A percentile compares a stretch with the other conserved stretches of the same genome.
phyloP scores from a whole-genome alignment of 306 rosid species.

The Cajanus cajan region DNA sequence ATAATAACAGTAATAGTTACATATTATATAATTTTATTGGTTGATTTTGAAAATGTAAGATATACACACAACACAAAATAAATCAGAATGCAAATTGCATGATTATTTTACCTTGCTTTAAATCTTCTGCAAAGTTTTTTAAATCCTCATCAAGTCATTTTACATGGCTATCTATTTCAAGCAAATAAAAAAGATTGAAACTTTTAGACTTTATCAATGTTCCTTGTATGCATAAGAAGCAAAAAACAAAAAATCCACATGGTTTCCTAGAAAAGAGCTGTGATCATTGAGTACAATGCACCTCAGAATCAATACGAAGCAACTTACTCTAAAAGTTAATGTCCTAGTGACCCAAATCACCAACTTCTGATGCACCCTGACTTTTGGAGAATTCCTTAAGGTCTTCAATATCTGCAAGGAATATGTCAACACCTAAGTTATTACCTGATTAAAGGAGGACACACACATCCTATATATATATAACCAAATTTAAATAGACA shows the following conservation, averaged over 20 bases:
- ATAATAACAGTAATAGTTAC: not conserved
- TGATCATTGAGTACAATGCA: not conserved
- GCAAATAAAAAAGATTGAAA: slow-evolving; percentile 38
- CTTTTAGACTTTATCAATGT: slow-evolving; percentile 25
- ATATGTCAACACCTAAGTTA: not conserved
- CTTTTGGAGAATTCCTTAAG: slow-evolving; percentile 64
- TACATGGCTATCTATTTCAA: slow-evolving; percentile 91
- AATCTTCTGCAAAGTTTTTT: slow-evolving; percentile 86
- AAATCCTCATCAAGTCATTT: slow-evolving; percentile 96
- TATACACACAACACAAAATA: slow-evolving; percentile 14
- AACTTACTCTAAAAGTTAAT: slow-evolving; percentile 96
- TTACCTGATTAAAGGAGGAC: slow-evolving; percentile 1
- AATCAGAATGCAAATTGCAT: slow-evolving; percentile 19
- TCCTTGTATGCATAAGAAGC: slow-evolving; percentile 20
- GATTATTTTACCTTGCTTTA: slow-evolving; percentile 80
- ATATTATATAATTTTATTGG: not conserved
- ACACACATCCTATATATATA: not conserved
- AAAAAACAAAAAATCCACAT: not conserved
- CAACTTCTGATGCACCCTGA: slow-evolving; percentile 78
- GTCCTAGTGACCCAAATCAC: slow-evolving; percentile 86
- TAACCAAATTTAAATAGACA: not conserved
- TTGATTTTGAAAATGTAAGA: slow-evolving; percentile 10
- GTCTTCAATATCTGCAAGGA: slow-evolving; percentile 71
- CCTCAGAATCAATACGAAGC: slow-evolving; percentile 51
- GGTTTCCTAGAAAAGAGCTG: slow-evolving; percentile 14